Percentiles rank a stretch among this genome's conserved stretches.
Evolutionary conservation across 345 rosid species (phyloP).

Genomic region (Balakata baccata): DNA sequence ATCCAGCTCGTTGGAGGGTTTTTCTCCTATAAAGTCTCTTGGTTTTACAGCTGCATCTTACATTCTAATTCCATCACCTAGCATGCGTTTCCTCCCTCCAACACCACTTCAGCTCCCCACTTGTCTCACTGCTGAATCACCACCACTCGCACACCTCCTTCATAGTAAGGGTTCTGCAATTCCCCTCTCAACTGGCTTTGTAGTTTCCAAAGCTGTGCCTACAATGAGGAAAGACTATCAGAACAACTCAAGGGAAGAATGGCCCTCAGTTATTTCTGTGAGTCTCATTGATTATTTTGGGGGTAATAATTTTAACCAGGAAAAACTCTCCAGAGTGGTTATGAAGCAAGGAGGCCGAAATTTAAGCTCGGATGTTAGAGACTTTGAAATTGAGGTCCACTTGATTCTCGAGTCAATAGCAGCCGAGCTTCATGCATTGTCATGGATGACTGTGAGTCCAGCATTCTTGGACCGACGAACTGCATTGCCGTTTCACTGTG

Average conservation of each 20-base stretch:
- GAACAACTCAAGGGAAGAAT: slow-evolving; percentile 70
- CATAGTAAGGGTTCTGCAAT: slow-evolving; percentile 92
- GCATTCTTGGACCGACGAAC: slow-evolving; percentile 80
- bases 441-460: slow-evolving; percentile 98
- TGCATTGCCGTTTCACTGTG: slow-evolving; percentile 83
- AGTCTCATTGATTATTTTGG: slow-evolving; percentile 89
- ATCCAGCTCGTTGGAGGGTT: slow-evolving; percentile 74
- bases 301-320: slow-evolving; percentile 47
- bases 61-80: slow-evolving; percentile 88
- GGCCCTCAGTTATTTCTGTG: slow-evolving; percentile 91
- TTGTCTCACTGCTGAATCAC: slow-evolving; percentile 95
- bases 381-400: slow-evolving; percentile 71
- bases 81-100: slow-evolving; percentile 94
- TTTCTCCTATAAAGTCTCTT: slow-evolving; percentile 85
- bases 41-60: slow-evolving; percentile 80
- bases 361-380: slow-evolving; percentile 55
- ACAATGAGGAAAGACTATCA: slow-evolving; percentile 72
- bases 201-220: slow-evolving; percentile 86
- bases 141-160: slow-evolving; percentile 97
- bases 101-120: slow-evolving; percentile 88
- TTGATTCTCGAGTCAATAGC: slow-evolving; percentile 73
- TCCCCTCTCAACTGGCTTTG: slow-evolving; percentile 86
- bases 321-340: slow-evolving; percentile 48
- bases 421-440: slow-evolving; percentile 95
- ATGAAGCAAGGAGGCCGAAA: slow-evolving; percentile 61